Evolutionary conservation across 768 basidiomycete genomes (phyloP).

Genomic region (Rhodotorula diobovata): DNA sequence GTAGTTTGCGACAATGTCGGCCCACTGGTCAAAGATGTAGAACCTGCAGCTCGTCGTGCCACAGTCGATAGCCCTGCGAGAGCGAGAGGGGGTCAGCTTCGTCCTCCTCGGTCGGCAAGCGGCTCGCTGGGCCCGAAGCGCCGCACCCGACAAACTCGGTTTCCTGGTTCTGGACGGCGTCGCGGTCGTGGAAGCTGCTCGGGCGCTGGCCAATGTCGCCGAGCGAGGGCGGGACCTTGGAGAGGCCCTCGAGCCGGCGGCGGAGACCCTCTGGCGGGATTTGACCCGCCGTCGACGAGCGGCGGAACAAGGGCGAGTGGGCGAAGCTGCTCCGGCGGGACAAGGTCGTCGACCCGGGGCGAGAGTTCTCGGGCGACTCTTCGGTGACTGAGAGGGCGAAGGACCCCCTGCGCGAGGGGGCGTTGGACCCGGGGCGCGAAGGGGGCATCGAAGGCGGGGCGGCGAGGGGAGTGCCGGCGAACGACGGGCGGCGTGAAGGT

Average conservation of each 20-base stretch:
- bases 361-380: not conserved
- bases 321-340: not conserved
- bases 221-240: conserved; percentile 3
- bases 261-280: not conserved
- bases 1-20: conserved; percentile 62
- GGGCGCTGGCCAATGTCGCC: conserved; percentile 21
- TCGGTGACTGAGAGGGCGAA: not conserved
- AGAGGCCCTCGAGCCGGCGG: not conserved
- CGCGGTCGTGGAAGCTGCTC: conserved; percentile 16
- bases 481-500: not conserved
- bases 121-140: not conserved
- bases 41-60: conserved; percentile 42
- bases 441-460: not conserved
- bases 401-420: not conserved
- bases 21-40: conserved; percentile 44
- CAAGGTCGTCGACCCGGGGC: not conserved
- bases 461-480: not conserved
- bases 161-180: conserved; percentile 21
- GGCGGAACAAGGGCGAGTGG: not conserved
- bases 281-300: not conserved
- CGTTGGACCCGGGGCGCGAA: not conserved
- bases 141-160: conserved; percentile 35
- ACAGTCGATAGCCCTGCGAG: conserved; percentile 38
- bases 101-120: not conserved
- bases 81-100: not conserved